Conservation (phyloP, 768 basidiomycete species). For the Lactarius trivialis region DNA sequence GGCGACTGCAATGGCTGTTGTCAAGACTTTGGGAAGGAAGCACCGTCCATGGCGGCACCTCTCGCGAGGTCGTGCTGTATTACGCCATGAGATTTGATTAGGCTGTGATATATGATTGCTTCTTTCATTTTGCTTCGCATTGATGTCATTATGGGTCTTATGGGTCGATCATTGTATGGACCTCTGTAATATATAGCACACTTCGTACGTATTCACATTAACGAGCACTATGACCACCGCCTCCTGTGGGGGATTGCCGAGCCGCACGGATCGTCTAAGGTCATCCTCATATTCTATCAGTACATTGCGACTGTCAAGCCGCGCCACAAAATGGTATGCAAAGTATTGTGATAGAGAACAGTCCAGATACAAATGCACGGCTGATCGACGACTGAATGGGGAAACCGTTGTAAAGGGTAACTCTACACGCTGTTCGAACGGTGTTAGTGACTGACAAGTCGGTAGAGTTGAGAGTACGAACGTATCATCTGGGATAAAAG, state of each 20-base stretch:
- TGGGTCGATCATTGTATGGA: background rate
- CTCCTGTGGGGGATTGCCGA: background rate
- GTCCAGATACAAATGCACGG: conserved; percentile 10
- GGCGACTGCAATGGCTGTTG: conserved; percentile 21
- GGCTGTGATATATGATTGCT: background rate
- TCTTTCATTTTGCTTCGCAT: background rate
- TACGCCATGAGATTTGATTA: background rate
- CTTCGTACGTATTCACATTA: background rate
- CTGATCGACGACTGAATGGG: background rate
- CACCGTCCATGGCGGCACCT: background rate
- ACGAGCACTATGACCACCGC: background rate
- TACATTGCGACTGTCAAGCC: background rate
- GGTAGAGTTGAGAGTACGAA: conserved; percentile 6
- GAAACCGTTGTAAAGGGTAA: background rate
- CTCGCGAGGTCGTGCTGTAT: background rate
- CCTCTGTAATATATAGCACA: conserved; percentile 11
- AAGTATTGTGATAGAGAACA: conserved; percentile 14
- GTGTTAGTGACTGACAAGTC: background rate
- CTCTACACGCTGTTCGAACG: conserved; percentile 13
- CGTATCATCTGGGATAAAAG: conserved; percentile 20
- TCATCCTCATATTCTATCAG: background rate
- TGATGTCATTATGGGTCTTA: background rate
- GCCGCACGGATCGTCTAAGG: background rate
- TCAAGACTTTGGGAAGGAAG: background rate
- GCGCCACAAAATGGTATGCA: conserved; percentile 5